Percentiles rank a stretch among this genome's conserved stretches.
phyloP scores from a whole-genome alignment of 805 yeast species.

The Wickerhamomyces bisporus region DNA sequence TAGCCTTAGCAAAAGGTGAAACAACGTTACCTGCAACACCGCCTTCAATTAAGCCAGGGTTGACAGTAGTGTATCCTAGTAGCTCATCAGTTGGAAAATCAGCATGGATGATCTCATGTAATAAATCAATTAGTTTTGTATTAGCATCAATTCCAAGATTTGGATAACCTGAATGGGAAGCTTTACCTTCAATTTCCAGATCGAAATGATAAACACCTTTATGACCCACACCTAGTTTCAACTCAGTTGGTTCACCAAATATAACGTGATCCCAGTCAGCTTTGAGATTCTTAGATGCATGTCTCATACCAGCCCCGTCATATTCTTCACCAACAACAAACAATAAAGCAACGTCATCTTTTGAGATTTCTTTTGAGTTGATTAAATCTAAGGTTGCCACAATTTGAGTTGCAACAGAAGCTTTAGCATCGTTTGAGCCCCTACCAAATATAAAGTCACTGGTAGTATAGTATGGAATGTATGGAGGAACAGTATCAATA shows the following conservation, averaged over 20 bases:
- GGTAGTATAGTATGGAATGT: conserved; percentile 39
- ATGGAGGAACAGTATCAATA: conserved; percentile 72
- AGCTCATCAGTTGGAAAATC: conserved; percentile 46
- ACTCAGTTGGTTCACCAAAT: conserved; percentile 75
- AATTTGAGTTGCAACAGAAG: conserved; percentile 59
- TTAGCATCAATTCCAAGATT: conserved; percentile 61
- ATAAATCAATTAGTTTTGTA: conserved; percentile 45
- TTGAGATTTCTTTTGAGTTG: conserved; percentile 30
- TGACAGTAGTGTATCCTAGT: conserved; percentile 58
- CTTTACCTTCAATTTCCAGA: conserved; percentile 45
- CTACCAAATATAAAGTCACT: conserved; percentile 56
- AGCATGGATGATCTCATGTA: conserved; percentile 38
- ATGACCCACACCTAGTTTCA: conserved; percentile 64
- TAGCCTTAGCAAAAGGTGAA: conserved; percentile 52
- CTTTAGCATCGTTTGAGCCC: conserved; percentile 71
- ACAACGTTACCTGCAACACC: conserved; percentile 67
- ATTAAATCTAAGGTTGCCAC: conserved; percentile 46
- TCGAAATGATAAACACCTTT: conserved; percentile 48
- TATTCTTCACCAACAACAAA: conserved; percentile 71
- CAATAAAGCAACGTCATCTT: conserved; percentile 54
- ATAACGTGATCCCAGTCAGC: conserved; percentile 54
- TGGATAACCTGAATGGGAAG: conserved; percentile 69
- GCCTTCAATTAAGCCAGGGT: conserved; percentile 51
- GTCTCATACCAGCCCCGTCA: conserved; percentile 59
- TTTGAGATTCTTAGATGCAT: conserved; percentile 31